These are phyloP conservation scores for Cladosporium sp. DNA, from an alignment of 2,329 filamentous ascomycete genomes.

Conservation along the genomic window DNA sequence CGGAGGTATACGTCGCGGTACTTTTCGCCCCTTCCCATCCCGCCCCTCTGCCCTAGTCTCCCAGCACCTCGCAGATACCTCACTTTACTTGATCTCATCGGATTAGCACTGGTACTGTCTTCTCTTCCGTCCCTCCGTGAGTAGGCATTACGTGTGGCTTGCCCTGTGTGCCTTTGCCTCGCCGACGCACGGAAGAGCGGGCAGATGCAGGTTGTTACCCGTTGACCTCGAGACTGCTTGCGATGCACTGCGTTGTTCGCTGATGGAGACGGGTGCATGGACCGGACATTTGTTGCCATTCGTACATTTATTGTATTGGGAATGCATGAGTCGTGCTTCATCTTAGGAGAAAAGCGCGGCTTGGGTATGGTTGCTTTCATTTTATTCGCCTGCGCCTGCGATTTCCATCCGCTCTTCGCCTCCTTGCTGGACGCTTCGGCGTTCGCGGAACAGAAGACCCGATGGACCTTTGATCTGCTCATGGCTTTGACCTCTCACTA, in stretches of 20 bases:
- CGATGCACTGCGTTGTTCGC: constrained; percentile 24
- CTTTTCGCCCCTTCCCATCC: constrained; percentile 38
- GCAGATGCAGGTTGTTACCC: constrained; percentile 34
- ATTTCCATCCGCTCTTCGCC: constrained; percentile 12
- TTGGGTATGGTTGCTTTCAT: constrained; percentile 32
- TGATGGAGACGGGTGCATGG: constrained; percentile 17
- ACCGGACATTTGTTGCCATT: constrained; percentile 34
- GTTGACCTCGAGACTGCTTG: constrained; percentile 14
- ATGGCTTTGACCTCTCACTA: constrained; percentile 17
- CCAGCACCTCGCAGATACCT: constrained; percentile 33
- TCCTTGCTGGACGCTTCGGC: constrained; percentile 11
- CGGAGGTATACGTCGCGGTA: constrained; percentile 24
- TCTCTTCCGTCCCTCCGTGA: constrained; percentile 6
- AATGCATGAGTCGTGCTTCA: constrained; percentile 31
- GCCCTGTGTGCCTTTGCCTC: constrained; percentile 24
- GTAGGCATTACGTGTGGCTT: constrained; percentile 29
- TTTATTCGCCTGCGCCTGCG: constrained; percentile 10
- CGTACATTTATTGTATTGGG: constrained; percentile 13
- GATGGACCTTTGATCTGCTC: constrained; percentile 19
- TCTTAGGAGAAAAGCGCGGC: constrained; percentile 29
- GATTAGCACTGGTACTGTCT: constrained; percentile 35
- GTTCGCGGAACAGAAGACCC: constrained; percentile 13
- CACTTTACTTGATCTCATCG: constrained; percentile 27
- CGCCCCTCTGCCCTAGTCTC: constrained; percentile 38
- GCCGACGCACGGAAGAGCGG: constrained; percentile 36